These are phyloP conservation scores for Camellia oleifera DNA, from an alignment of 179 eudicot genomes.

Conservation along the genomic window DNA sequence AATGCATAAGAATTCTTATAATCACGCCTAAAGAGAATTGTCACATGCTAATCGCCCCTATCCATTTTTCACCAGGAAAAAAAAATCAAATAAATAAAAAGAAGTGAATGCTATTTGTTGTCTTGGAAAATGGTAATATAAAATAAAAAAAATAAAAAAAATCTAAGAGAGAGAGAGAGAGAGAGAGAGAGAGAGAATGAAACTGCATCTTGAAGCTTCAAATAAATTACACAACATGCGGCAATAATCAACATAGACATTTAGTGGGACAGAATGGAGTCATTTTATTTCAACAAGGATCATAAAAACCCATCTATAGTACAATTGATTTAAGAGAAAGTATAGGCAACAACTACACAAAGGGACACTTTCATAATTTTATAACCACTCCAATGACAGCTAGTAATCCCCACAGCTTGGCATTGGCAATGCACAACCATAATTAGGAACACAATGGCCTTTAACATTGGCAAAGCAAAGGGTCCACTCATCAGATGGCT, in stretches of 20 bases:
- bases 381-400: slow-evolving; percentile 9
- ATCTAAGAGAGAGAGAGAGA: neutral
- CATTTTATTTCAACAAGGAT: slow-evolving; percentile 7
- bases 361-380: slow-evolving; percentile 16
- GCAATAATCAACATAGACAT: neutral
- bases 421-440: slow-evolving; percentile 39
- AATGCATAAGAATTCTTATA: too few relatives aligned
- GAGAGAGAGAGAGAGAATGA: too few relatives aligned
- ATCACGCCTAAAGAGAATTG: too few relatives aligned
- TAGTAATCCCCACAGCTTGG: slow-evolving; percentile 16
- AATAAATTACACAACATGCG: neutral
- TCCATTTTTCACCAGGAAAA: too few relatives aligned
- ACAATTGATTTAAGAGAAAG: slow-evolving; percentile 19
- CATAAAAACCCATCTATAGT: slow-evolving; percentile 3
- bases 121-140: too few relatives aligned
- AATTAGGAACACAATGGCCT: slow-evolving; percentile 34
- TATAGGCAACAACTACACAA: slow-evolving; percentile 18
- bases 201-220: neutral
- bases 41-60: too few relatives aligned
- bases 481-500: slow-evolving; percentile 28
- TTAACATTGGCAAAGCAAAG: slow-evolving; percentile 18
- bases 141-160: too few relatives aligned
- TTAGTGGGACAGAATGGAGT: slow-evolving; percentile 7
- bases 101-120: too few relatives aligned
- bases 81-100: too few relatives aligned